Conservation (phyloP, 352 stramenopile genomes). For the Globisporangium camurandrum region DNA sequence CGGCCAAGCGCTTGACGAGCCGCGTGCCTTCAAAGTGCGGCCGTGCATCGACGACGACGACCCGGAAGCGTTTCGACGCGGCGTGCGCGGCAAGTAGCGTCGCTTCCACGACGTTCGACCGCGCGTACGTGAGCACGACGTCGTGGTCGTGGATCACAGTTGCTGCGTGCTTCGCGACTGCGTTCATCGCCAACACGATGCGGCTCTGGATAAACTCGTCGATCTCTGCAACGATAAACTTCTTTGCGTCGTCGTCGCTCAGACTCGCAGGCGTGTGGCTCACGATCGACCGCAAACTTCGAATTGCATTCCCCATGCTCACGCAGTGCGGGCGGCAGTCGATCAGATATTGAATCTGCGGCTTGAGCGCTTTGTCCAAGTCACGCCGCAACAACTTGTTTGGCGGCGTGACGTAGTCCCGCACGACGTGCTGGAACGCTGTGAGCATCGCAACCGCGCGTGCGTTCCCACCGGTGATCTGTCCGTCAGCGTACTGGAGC, state of each 20-base stretch:
- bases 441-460: slow-evolving; percentile 92
- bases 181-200: slow-evolving; percentile 88
- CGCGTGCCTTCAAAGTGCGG: slow-evolving; percentile 81
- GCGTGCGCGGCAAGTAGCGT: slow-evolving; percentile 60
- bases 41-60: slow-evolving; percentile 93
- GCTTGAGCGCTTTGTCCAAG: slow-evolving; percentile 87
- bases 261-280: slow-evolving; percentile 81
- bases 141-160: slow-evolving; percentile 89
- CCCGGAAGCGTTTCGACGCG: slow-evolving; percentile 54
- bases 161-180: slow-evolving; percentile 83
- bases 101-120: slow-evolving; percentile 88
- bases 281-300: slow-evolving; percentile 85
- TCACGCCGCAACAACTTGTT: slow-evolving; percentile 80
- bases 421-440: slow-evolving; percentile 87
- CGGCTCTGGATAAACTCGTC: slow-evolving; percentile 92
- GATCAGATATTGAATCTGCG: slow-evolving; percentile 93
- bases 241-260: slow-evolving; percentile 80
- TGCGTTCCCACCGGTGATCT: slow-evolving; percentile 87
- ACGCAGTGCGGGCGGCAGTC: slow-evolving; percentile 91
- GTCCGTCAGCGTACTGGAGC: slow-evolving; percentile 87
- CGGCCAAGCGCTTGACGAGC: slow-evolving; percentile 62
- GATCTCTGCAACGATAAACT: slow-evolving; percentile 85
- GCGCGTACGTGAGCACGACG: slow-evolving; percentile 93
- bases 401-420: slow-evolving; percentile 81
- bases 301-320: slow-evolving; percentile 95